A percentile compares a stretch with the other conserved stretches of the same genome.
Evolutionary conservation across 2,329 filamentous ascomycete genomes (phyloP).

Genomic region (Hypoxylon sp.): DNA sequence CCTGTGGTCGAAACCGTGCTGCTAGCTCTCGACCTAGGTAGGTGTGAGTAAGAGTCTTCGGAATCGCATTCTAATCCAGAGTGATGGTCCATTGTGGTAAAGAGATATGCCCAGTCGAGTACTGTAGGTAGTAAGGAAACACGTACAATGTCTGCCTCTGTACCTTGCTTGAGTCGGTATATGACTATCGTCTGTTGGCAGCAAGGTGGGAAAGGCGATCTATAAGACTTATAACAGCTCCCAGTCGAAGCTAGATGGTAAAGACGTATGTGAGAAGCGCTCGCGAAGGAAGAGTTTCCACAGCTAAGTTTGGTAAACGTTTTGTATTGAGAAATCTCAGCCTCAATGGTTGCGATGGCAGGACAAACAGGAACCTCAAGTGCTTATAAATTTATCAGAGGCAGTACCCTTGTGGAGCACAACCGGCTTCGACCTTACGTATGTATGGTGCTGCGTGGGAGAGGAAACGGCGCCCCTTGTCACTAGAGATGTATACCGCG

Average conservation of each 20-base stretch:
- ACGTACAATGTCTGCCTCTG: conserved; percentile 49
- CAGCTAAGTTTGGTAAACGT: conserved; percentile 49
- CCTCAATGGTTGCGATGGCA: conserved; percentile 48
- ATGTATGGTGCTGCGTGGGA: conserved; percentile 45
- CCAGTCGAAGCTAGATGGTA: conserved; percentile 38
- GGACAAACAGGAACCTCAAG: conserved; percentile 48
- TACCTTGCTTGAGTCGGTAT: conserved; percentile 32
- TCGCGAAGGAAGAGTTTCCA: conserved; percentile 43
- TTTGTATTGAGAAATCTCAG: conserved; percentile 51
- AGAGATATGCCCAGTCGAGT: conserved; percentile 42
- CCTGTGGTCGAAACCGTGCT: conserved; percentile 53
- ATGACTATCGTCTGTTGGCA: conserved; percentile 25
- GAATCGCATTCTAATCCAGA: conserved; percentile 47
- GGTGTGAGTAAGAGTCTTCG: conserved; percentile 56
- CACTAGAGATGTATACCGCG: conserved; percentile 40
- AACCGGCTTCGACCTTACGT: conserved; percentile 45
- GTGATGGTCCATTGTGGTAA: conserved; percentile 52
- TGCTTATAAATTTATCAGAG: conserved; percentile 51
- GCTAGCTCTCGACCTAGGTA: conserved; percentile 54
- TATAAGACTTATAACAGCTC: conserved; percentile 43
- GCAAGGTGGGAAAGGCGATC: conserved; percentile 37
- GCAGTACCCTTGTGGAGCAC: conserved; percentile 46
- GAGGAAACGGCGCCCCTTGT: conserved; percentile 40
- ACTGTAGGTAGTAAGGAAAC: conserved; percentile 46
- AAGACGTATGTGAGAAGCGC: conserved; percentile 44